Percentiles rank a stretch among this genome's conserved stretches.
Conservation (phyloP, 129 eudicot species). For the Chrysanthemum lavandulifolium region DNA sequence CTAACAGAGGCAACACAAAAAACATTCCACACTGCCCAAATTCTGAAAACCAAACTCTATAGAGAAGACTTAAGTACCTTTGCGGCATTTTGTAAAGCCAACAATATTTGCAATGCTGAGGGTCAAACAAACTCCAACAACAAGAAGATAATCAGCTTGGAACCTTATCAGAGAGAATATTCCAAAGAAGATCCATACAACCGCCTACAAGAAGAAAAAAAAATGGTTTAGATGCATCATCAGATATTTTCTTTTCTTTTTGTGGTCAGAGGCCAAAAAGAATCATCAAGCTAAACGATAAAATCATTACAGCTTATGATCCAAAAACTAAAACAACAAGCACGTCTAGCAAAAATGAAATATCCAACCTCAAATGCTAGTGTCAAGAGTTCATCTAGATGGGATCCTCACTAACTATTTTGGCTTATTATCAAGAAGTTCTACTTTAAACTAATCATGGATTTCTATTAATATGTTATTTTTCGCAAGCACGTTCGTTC, state of each 20-base stretch:
- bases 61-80: slow-evolving; percentile 50
- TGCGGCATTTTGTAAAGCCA: slow-evolving; percentile 95
- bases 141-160: slow-evolving; percentile 97
- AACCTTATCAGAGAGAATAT: slow-evolving; percentile 93
- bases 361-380: slow-evolving; percentile 16
- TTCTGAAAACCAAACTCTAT: neutral
- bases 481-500: neutral
- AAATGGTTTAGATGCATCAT: slow-evolving; percentile 8
- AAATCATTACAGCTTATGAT: slow-evolving; percentile 10
- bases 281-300: neutral
- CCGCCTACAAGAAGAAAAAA: slow-evolving; percentile 54
- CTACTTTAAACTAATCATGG: too few relatives aligned
- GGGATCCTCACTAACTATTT: neutral
- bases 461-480: too few relatives aligned
- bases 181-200: slow-evolving; percentile 76
- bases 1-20: neutral
- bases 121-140: slow-evolving; percentile 96
- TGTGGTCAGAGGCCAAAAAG: neutral
- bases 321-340: slow-evolving; percentile 12
- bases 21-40: neutral
- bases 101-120: slow-evolving; percentile 92
- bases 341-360: neutral
- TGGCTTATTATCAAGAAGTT: neutral
- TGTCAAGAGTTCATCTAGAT: slow-evolving; percentile 13
- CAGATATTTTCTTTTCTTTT: neutral